These are phyloP conservation scores for Pelagophyceae sp. DNA, from an alignment of 352 stramenopile genomes.

Conservation along the genomic window DNA sequence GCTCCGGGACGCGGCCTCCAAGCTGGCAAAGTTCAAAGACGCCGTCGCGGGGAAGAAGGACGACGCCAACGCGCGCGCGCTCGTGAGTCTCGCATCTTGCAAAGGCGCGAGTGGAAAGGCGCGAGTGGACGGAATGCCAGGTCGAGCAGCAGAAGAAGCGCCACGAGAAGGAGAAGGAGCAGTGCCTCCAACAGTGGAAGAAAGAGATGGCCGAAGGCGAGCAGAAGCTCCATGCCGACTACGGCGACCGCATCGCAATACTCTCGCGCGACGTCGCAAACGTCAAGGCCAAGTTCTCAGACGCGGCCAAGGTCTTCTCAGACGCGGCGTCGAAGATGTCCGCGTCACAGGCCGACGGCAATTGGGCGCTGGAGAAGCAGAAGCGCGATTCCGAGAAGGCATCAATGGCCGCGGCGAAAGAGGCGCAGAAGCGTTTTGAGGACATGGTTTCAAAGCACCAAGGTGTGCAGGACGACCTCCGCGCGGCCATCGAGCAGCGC, in stretches of 20 bases:
- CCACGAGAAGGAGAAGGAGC: slow-evolving; percentile 14
- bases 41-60: slow-evolving; percentile 18
- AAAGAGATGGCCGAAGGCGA: neutral
- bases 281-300: neutral
- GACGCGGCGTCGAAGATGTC: neutral
- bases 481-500: neutral
- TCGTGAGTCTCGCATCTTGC: slow-evolving; percentile 15
- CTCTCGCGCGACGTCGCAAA: neutral
- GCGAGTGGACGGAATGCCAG: slow-evolving; percentile 27
- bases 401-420: neutral
- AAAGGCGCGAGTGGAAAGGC: slow-evolving; percentile 18
- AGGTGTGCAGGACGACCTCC: neutral
- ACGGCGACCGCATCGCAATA: neutral
- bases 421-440: neutral
- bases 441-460: neutral
- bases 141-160: slow-evolving; percentile 25
- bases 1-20: slow-evolving; percentile 35
- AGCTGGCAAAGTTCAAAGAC: slow-evolving; percentile 35
- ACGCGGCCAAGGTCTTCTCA: neutral
- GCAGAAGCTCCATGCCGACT: neutral
- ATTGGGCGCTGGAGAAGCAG: neutral
- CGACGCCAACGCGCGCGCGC: slow-evolving; percentile 22
- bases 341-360: neutral
- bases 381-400: neutral
- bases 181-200: neutral